A percentile compares a stretch with the other conserved stretches of the same genome.
Evolutionary conservation across 164 flowering plant species (phyloP).

Genomic region (Umbellularia californica): DNA sequence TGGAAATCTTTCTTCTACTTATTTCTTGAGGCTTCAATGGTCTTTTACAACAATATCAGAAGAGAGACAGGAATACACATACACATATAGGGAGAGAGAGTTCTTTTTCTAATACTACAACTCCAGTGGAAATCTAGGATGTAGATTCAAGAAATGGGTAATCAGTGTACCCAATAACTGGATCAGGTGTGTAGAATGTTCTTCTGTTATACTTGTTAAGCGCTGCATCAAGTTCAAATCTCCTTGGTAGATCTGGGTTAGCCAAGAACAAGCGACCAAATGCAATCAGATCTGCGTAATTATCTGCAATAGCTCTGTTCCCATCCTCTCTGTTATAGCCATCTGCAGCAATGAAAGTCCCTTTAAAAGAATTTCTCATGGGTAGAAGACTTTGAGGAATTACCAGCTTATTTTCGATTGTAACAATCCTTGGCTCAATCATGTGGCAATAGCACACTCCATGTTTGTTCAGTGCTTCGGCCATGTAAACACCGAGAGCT

Average conservation of each 20-base stretch:
- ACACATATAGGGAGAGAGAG: no score
- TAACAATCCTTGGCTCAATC: slow-evolving; percentile 22
- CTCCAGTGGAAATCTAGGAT: no score
- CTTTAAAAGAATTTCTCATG: slow-evolving; percentile 22
- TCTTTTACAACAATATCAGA: no score
- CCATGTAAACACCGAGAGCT: slow-evolving; percentile 21
- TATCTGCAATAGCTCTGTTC: slow-evolving; percentile 19
- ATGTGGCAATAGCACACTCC: slow-evolving; percentile 15
- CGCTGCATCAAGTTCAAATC: slow-evolving; percentile 16
- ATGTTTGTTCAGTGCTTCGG: slow-evolving; percentile 13
- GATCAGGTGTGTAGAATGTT: slow-evolving; percentile 20
- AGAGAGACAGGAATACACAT: no score
- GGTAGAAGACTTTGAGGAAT: slow-evolving; percentile 16
- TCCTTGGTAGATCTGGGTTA: slow-evolving; percentile 23
- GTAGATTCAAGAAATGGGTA: slow-evolving; percentile 17
- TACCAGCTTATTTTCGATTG: neutral
- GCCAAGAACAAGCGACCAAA: slow-evolving; percentile 21
- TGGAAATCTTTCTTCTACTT: no score
- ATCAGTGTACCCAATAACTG: slow-evolving; percentile 22
- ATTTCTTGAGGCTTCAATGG: no score
- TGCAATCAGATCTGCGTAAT: slow-evolving; percentile 16
- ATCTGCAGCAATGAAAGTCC: slow-evolving; percentile 16
- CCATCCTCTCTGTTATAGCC: slow-evolving; percentile 20
- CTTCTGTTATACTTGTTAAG: slow-evolving; percentile 23
- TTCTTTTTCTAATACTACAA: slow-evolving; percentile 12